Evolutionary conservation across 805 yeast species (phyloP).

Genomic region (Suhomyces pyralidae): DNA sequence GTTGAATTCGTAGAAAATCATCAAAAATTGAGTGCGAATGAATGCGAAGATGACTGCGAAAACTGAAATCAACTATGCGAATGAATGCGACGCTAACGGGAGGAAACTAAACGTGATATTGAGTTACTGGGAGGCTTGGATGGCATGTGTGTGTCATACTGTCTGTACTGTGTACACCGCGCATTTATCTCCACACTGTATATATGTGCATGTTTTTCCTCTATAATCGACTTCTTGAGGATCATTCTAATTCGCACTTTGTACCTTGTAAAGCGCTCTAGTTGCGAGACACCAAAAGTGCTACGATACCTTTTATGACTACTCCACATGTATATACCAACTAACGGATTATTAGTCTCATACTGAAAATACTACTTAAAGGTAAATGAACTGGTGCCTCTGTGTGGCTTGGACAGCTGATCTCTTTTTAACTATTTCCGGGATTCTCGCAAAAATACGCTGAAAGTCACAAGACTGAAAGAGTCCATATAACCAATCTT

Average conservation of each 20-base stretch:
- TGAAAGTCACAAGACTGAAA: background rate
- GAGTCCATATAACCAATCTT: background rate
- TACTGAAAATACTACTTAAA: too few species aligned
- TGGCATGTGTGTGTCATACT: background rate
- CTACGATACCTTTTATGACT: too few species aligned
- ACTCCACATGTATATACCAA: too few species aligned
- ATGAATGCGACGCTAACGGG: background rate
- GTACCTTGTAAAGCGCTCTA: background rate
- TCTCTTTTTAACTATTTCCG: background rate
- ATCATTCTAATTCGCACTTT: background rate
- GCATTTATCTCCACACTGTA: too few species aligned
- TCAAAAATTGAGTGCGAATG: background rate
- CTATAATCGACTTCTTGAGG: too few species aligned
- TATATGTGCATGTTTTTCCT: too few species aligned
- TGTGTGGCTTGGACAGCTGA: too few species aligned
- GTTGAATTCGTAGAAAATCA: background rate
- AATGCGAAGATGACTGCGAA: background rate
- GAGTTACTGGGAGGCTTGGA: background rate
- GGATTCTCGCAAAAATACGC: background rate
- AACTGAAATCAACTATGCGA: too few species aligned
- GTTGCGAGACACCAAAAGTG: too few species aligned
- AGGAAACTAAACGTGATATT: background rate
- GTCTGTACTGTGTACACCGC: background rate
- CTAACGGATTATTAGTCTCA: too few species aligned
- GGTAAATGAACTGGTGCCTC: too few species aligned